Base-by-base conservation (phyloP, 2,329 filamentous ascomycete species). In the Stylonectria norvegica region DNA sequence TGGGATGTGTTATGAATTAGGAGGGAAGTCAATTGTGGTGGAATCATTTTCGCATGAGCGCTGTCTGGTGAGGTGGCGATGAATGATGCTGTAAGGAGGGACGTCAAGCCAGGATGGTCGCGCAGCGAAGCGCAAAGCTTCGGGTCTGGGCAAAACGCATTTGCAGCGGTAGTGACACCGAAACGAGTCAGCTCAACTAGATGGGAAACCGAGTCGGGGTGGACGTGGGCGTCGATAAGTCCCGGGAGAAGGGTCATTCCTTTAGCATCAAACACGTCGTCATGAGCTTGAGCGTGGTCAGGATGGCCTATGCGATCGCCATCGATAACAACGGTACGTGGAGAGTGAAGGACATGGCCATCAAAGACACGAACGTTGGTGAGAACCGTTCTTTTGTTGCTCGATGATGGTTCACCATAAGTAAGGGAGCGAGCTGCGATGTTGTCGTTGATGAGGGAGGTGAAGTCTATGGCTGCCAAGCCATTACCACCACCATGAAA, bases 31-130 rank as follows among this genome's bases (percentile, higher is more conserved):
- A 27, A 33, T 15, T 14, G 33, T 11, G 20, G 8, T 15, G 33
- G 33, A 15, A 36, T 34, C 11, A 41, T 12, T 17, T 28, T 36
- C 2, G 39, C 39, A 20, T 41, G 33, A 9, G 27, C 12, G 15
- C 39, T 41, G 11, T 41, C 22, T 5, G 39, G 39, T n/a, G 39
- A 41, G 11, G 39, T 41, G 9, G 39, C 39, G 14, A 41, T 36
- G 27, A 41, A 41, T 2, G 39, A 41, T 20, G 25, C 39, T 11
- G 18, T 41, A 14, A 41, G n/a, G n/a, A 41, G 35, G 2, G 39
- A 41, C 12, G 39, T 41, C 5, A 25, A 20, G 16, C 39, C 39
- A 4, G 28, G 14, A 6, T 41, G 39, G 28, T 41, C 31, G 20
- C 20, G 16, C 6, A 30, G 27, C 27, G 27, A 30, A 14, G 27